phyloP scores from a whole-genome alignment of 2,329 filamentous ascomycete species.

The Fusarium hostae region DNA sequence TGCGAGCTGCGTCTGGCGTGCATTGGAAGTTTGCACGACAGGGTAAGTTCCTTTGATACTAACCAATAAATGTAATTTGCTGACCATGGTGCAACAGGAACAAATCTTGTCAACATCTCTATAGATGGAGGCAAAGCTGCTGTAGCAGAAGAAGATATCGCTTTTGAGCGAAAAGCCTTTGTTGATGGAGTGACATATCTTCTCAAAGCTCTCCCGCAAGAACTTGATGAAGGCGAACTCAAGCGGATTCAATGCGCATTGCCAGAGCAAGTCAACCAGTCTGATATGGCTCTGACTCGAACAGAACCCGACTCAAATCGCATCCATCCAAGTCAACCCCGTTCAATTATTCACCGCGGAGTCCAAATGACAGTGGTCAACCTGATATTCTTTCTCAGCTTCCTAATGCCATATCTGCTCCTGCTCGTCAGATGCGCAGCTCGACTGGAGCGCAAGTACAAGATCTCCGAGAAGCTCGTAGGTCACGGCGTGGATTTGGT shows the following conservation, averaged over 20 bases:
- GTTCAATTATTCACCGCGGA: constrained; percentile 67
- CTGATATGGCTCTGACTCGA: background rate
- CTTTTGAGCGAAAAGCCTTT: constrained; percentile 68
- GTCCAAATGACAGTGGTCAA: constrained; percentile 67
- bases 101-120: constrained; percentile 45
- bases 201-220: constrained; percentile 68
- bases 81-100: constrained; percentile 34
- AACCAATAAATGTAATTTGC: background rate
- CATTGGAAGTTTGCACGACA: constrained; percentile 50
- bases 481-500: constrained; percentile 69
- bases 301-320: constrained; percentile 1
- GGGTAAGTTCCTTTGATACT: constrained; percentile 35
- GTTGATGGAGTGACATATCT: constrained; percentile 72
- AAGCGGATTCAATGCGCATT: constrained; percentile 48
- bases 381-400: constrained; percentile 67
- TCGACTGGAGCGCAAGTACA: constrained; percentile 73
- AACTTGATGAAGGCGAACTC: constrained; percentile 66
- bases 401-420: constrained; percentile 70
- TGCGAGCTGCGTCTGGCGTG: constrained; percentile 47
- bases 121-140: constrained; percentile 44
- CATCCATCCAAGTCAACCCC: constrained; percentile 19
- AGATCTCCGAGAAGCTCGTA: constrained; percentile 79
- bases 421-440: constrained; percentile 64
- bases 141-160: constrained; percentile 36
- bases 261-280: constrained; percentile 34